Conservation (phyloP, 306 rosid genomes). For the Cyamopsis tetragonoloba region DNA sequence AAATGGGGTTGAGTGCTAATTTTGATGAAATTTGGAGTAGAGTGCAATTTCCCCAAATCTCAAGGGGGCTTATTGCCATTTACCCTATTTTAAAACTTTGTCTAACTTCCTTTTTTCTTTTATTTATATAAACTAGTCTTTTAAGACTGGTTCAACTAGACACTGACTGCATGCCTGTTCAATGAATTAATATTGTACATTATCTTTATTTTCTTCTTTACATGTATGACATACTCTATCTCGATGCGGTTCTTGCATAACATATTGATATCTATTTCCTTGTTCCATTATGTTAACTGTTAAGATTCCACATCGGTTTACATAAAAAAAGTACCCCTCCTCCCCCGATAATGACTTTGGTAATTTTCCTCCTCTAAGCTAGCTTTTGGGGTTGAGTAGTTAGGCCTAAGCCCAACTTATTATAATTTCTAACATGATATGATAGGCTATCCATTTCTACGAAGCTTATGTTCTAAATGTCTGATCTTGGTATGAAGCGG, state of each 20-base stretch:
- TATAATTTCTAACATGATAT: background rate
- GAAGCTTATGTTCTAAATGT: background rate
- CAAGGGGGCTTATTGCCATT: no score
- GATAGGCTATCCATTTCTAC: background rate
- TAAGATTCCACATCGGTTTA: background rate
- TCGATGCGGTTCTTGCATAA: background rate
- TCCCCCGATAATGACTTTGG: background rate
- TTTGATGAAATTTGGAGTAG: no score
- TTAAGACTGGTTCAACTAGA: background rate
- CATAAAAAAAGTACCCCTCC: background rate
- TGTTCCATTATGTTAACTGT: background rate
- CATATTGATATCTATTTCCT: background rate
- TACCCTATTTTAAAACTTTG: background rate
- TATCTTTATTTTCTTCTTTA: constrained; percentile 4
- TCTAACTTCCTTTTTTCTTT: background rate
- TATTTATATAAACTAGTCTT: background rate
- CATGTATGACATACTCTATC: background rate
- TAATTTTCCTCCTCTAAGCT: background rate
- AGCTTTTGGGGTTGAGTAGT: background rate
- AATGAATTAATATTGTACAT: constrained; percentile 3
- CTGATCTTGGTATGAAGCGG: background rate
- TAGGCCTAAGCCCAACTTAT: background rate
- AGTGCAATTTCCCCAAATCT: no score
- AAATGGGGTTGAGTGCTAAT: no score
- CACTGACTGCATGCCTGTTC: background rate